Evolutionary conservation across 1,284 basidiomycete species (phyloP).

Genomic region (Marasmius tenuissimus): DNA sequence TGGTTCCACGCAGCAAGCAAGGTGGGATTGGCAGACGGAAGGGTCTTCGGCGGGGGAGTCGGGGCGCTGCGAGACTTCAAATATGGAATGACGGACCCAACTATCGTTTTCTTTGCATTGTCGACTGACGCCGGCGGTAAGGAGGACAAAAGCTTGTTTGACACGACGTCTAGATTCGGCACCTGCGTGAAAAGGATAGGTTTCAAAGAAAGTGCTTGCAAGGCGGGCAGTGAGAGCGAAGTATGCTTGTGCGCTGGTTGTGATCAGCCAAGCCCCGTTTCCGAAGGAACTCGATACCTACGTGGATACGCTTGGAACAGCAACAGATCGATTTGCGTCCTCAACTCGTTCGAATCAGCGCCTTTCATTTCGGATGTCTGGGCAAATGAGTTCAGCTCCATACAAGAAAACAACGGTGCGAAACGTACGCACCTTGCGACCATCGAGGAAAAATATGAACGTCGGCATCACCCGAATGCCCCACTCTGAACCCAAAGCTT

Average conservation of each 20-base stretch:
- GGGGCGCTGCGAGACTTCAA: constrained; percentile 55
- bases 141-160: constrained; percentile 64
- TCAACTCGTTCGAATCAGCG: constrained; percentile 64
- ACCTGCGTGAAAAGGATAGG: constrained; percentile 77
- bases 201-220: constrained; percentile 66
- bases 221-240: constrained; percentile 56
- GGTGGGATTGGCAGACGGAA: constrained; percentile 30
- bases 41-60: constrained; percentile 21
- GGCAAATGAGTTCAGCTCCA: background rate
- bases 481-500: constrained; percentile 61
- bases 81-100: constrained; percentile 56
- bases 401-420: background rate
- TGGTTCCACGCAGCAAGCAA: constrained; percentile 47
- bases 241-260: constrained; percentile 75
- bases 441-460: constrained; percentile 81
- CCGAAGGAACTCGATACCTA: constrained; percentile 33
- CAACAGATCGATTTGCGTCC: constrained; percentile 69
- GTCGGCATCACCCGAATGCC: constrained; percentile 81
- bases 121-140: constrained; percentile 48
- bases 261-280: constrained; percentile 8
- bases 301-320: constrained; percentile 77
- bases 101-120: constrained; percentile 50
- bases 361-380: constrained; percentile 76
- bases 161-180: constrained; percentile 66
- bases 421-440: constrained; percentile 59